Base-by-base conservation (phyloP, 768 basidiomycete species). In the Leccinum arenicola region DNA sequence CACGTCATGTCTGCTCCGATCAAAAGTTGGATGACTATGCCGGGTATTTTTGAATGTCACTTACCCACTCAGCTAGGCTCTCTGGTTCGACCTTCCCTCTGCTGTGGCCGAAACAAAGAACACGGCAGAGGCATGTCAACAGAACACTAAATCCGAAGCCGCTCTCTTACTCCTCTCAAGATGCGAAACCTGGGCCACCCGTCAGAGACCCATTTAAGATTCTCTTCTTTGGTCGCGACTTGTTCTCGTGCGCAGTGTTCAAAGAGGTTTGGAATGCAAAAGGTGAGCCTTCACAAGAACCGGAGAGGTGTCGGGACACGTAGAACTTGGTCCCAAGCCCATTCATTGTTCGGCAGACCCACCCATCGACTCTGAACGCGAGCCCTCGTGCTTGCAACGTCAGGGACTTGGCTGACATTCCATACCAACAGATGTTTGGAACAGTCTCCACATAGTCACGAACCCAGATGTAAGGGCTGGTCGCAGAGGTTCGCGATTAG, bases 181-280 rank as follows among this genome's bases (percentile, higher is more conserved):
- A 45, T 49, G 35, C 5, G n/a, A 57, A 35, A 21, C 27, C 54
- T 2, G 6, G 3, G 15, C 36, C 36, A 9, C 27, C 54, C n/a
- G 52, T 51, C 48, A 64, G 56, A 40, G 69, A 75, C 21, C 76
- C 77, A 5, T 88, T 92, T 69, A 82, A 85, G n/a, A 82, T 97
- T 45, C 80, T 97, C 6, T 96, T 93, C 72, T 83, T 93, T 69
- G 95, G 95, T 52, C 88, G 92, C n/a, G 94, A 95, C 70, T 83
- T 86, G 66, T 96, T 96, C 72, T 96, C 94, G 2, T 89, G 88
- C 67, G 73, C 76, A 6, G 85, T 93, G 3, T 80, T 97, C 51
- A 73, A 81, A 53, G 78, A 87, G 56, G 72, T 96, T 1, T 75
- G 88, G 57, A 66, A 74, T 15, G 87, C 89, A 5, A 70, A 70